A percentile compares a stretch with the other conserved stretches of the same genome.
These are phyloP conservation scores for Dactylellina haptotyla DNA, from an alignment of 2,329 filamentous ascomycete genomes.

Conservation along the genomic window DNA sequence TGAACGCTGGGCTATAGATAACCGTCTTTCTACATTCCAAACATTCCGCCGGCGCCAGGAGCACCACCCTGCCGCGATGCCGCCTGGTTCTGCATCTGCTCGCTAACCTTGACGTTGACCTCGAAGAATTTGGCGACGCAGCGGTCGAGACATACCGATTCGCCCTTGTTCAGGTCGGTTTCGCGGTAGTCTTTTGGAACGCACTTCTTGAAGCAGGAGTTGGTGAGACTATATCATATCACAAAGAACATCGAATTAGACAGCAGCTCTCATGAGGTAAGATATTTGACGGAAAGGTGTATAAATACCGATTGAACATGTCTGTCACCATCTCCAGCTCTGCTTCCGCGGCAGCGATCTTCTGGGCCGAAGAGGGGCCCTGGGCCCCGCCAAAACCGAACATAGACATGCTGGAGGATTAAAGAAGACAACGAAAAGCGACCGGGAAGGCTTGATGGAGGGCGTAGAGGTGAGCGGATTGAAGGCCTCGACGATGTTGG, in stretches of 20 bases:
- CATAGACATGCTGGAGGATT: conserved; percentile 72
- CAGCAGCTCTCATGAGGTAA: neutral
- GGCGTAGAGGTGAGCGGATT: conserved; percentile 8
- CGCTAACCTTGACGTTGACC: conserved; percentile 95
- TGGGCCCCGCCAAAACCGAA: conserved; percentile 75
- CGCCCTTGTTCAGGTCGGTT: conserved; percentile 97
- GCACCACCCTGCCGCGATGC: conserved; percentile 35
- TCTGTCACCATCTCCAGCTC: conserved; percentile 98
- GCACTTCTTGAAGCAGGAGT: conserved; percentile 93
- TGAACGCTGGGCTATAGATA: neutral
- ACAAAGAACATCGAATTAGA: neutral
- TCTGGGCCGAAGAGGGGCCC: conserved; percentile 93
- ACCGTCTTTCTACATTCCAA: conserved; percentile 33
- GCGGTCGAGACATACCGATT: conserved; percentile 96
- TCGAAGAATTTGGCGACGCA: conserved; percentile 99
- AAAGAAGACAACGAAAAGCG: conserved; percentile 46
- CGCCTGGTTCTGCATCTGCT: conserved; percentile 54
- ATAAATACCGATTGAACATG: conserved; percentile 91
- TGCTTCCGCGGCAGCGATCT: conserved; percentile 93
- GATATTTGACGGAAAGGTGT: conserved; percentile 17
- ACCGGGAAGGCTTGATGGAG: conserved; percentile 30
- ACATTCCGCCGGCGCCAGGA: conserved; percentile 38
- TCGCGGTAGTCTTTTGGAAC: conserved; percentile 92
- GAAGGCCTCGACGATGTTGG: conserved; percentile 22
- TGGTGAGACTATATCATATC: conserved; percentile 73